Evolutionary conservation across 2,329 filamentous ascomycete genomes (phyloP), one percentile per base, ranked within the genome.

Genomic region (Lasiodiplodia theobromae): DNA sequence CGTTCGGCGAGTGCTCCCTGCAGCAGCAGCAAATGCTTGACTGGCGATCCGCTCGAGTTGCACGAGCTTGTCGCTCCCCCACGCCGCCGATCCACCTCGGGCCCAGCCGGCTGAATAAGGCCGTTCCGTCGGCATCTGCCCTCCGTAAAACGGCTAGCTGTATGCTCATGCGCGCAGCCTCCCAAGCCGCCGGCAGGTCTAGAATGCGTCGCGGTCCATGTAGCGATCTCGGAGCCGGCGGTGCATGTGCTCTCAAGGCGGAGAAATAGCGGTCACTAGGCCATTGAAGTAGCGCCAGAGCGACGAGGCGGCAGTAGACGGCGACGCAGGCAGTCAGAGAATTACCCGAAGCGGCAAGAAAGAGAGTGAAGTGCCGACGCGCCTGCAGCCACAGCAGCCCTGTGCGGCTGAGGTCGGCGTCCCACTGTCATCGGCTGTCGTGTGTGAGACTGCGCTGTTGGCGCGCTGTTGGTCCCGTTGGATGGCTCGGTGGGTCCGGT

Each of bases 41-140:
- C 44, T 25, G 60, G 40, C 60, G 60, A 64, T 64, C 60, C 18
- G 44, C 57, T 62, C 38, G 37, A 47, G 57, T 49, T 62, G 57
- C 57, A 47, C 57, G 57, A 62, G 57, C 25, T 52, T 52, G 60
- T 64, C 60, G 60, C 60, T 64, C 60, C 60, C 60, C 60, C 60
- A 64, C 60, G 60, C 60, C n/a, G 58, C 47, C 44, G 60, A 64
- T 64, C 60, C 31, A n/a, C 21, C 44, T 18, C 44, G 47, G 60
- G 25, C 44, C 40, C 38, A n/a, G 38, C 40, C 60, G 58, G 58
- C 58, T 34, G 53, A 37, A 37, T 21, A 31, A 28, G n/a, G 8
- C n/a, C 31, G 53, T 34, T 25, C 51, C 23, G 23, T 44, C 58
- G 58, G 58, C 60, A 52, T 37, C 31, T 64, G 58, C 21, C 44